Conservation (phyloP, 495 filamentous ascomycete genomes). For the Neurospora sp. region DNA sequence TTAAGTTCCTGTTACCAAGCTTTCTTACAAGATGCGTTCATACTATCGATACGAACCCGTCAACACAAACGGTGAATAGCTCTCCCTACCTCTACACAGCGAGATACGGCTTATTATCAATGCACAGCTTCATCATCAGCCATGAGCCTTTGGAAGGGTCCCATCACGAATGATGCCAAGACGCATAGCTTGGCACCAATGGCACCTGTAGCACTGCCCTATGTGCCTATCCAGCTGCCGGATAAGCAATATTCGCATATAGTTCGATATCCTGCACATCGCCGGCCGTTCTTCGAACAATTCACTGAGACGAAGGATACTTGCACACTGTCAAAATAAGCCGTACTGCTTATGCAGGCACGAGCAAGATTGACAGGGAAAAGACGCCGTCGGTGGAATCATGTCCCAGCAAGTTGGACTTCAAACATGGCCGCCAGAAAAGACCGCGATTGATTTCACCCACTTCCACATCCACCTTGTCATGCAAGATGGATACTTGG, state of each 20-base stretch:
- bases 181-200: background rate
- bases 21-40: background rate
- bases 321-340: background rate
- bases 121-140: background rate
- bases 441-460: background rate
- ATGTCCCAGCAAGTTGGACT: background rate
- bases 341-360: background rate
- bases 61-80: background rate
- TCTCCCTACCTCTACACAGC: background rate
- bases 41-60: background rate
- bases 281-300: background rate
- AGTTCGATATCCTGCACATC: background rate
- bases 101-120: background rate
- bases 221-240: background rate
- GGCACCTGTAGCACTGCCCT: background rate
- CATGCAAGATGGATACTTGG: background rate
- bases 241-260: background rate
- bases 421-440: background rate
- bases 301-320: background rate
- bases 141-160: background rate
- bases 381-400: background rate
- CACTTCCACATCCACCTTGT: background rate
- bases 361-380: background rate
- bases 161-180: background rate
- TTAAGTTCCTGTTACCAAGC: background rate